Evolutionary conservation across 2,329 filamentous ascomycete species (phyloP).

Genomic region (Venturia pyrina): DNA sequence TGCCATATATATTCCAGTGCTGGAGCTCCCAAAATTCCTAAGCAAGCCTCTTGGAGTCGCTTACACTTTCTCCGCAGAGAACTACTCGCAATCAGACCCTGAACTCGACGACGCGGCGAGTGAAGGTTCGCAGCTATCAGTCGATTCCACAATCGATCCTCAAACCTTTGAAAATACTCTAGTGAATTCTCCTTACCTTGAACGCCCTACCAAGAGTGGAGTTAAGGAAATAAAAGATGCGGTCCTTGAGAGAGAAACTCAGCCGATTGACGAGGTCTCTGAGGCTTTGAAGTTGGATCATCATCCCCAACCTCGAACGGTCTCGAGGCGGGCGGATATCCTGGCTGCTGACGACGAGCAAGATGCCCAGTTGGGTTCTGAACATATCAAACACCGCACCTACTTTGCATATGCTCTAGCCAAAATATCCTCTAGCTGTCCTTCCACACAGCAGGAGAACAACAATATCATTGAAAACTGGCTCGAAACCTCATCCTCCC

Average conservation of each 20-base stretch:
- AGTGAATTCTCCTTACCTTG: background rate
- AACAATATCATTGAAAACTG: background rate
- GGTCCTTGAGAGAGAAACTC: background rate
- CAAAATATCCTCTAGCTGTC: background rate
- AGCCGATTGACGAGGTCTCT: background rate
- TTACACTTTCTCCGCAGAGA: background rate
- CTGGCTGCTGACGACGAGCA: background rate
- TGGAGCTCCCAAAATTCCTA: background rate
- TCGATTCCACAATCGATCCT: background rate
- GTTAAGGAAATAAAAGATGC: background rate
- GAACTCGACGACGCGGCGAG: background rate
- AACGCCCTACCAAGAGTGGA: background rate
- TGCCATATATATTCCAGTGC: background rate
- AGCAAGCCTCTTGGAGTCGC: background rate
- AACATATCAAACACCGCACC: background rate
- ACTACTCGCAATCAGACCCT: background rate
- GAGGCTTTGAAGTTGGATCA: background rate
- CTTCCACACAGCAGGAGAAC: background rate
- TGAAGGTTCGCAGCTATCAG: background rate
- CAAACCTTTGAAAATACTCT: background rate
- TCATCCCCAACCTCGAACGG: background rate
- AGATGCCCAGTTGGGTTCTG: background rate
- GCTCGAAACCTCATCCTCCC: background rate
- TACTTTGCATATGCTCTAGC: no score
- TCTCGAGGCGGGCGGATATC: background rate